These are phyloP conservation scores for Neonectria faginata DNA, from an alignment of 2,329 filamentous ascomycete genomes.

Conservation along the genomic window DNA sequence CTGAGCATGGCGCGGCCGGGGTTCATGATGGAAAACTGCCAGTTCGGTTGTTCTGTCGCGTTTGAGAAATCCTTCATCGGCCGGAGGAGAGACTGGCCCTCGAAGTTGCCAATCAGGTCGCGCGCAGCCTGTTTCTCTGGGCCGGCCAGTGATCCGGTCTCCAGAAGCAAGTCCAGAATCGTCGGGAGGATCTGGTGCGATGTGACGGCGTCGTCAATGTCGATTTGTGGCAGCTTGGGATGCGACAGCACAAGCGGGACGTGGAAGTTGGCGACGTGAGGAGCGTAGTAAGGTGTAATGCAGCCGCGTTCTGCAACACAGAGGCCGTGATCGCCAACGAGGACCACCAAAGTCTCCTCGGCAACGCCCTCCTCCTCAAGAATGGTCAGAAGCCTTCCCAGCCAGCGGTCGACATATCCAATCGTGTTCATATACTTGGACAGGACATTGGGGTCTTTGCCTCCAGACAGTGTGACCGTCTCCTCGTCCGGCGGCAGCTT, in stretches of 20 bases:
- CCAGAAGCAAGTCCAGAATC: slow-evolving; percentile 46
- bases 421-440: slow-evolving; percentile 45
- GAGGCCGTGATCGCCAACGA: slow-evolving; percentile 48
- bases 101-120: slow-evolving; percentile 41
- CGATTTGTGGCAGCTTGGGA: slow-evolving; percentile 41
- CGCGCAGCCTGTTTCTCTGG: slow-evolving; percentile 29
- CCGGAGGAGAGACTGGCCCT: slow-evolving; percentile 44
- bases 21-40: slow-evolving; percentile 46
- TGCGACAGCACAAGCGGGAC: slow-evolving; percentile 48
- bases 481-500: background rate
- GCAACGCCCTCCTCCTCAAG: slow-evolving; percentile 47
- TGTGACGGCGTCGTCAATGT: slow-evolving; percentile 41
- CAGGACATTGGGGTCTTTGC: background rate
- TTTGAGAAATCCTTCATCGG: slow-evolving; percentile 28
- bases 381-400: slow-evolving; percentile 40
- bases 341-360: slow-evolving; percentile 46
- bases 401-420: slow-evolving; percentile 46
- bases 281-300: slow-evolving; percentile 44
- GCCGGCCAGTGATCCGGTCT: slow-evolving; percentile 41
- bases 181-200: slow-evolving; percentile 47
- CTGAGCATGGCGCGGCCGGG: slow-evolving; percentile 43
- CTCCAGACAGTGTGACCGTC: background rate
- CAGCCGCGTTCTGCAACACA: slow-evolving; percentile 44
- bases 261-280: slow-evolving; percentile 42
- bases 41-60: slow-evolving; percentile 32